Conservation (phyloP, 192 early-diverging fungal genomes). For the Gamsiella multidivaricata region DNA sequence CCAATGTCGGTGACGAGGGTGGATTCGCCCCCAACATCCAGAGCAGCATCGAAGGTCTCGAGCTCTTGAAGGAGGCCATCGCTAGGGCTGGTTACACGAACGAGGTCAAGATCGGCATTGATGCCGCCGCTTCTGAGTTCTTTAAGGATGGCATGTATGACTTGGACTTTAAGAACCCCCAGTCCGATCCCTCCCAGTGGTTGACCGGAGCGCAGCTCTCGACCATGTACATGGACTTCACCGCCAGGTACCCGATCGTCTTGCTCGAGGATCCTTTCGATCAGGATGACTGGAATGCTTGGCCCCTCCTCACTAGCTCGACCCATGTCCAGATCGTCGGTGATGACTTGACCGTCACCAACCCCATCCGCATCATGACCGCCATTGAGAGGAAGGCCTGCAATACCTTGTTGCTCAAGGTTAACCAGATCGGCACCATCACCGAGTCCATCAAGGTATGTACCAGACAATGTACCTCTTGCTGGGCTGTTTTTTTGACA, state of each 20-base stretch:
- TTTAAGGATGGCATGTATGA: conserved; percentile 98
- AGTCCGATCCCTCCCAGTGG: conserved; percentile 80
- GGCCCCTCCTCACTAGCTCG: conserved; percentile 76
- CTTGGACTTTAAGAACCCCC: conserved; percentile 95
- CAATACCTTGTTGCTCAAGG: conserved; percentile 96
- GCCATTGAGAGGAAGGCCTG: conserved; percentile 95
- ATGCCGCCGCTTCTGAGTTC: conserved; percentile 98
- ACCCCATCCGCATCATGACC: conserved; percentile 89
- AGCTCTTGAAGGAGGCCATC: conserved; percentile 90
- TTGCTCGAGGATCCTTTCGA: conserved; percentile 99
- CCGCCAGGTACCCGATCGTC: conserved; percentile 88
- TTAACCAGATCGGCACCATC: conserved; percentile 99
- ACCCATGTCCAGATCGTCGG: conserved; percentile 92
- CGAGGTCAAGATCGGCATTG: conserved; percentile 98
- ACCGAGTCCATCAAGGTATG: conserved; percentile 87
- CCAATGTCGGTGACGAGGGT: conserved; percentile 99
- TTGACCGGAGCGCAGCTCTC: conserved; percentile 83
- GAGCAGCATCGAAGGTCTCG: conserved; percentile 95
- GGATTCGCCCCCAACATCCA: conserved; percentile 99
- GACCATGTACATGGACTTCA: conserved; percentile 85
- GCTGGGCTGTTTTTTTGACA: conserved; percentile 2
- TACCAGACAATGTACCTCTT: neutral
- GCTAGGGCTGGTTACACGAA: conserved; percentile 95
- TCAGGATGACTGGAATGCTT: conserved; percentile 98
- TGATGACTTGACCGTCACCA: conserved; percentile 98